Conservation (phyloP, 164 flowering plant genomes). For the Nymphaea colorata region DNA sequence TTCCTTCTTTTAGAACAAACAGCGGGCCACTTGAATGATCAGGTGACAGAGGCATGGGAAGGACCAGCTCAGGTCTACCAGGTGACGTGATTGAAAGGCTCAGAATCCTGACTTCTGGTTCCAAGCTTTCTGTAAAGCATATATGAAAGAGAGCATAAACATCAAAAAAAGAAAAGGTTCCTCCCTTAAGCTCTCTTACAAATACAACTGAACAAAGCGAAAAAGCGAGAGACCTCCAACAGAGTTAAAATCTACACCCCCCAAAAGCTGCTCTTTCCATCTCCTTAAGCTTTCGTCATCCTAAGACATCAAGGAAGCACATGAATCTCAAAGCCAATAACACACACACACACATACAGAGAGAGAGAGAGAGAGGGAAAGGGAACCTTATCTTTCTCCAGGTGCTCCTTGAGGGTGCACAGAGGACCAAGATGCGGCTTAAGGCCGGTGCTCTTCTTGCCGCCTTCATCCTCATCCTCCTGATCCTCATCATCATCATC, state of each 20-base stretch:
- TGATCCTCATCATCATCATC: constrained; percentile 35
- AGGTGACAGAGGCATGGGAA: constrained; percentile 34
- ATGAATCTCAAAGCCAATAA: background rate
- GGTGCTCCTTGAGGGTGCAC: constrained; percentile 52
- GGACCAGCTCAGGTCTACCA: constrained; percentile 39
- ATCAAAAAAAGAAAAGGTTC: too few relatives aligned
- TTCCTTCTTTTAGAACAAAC: constrained; percentile 62
- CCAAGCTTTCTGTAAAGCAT: constrained; percentile 32
- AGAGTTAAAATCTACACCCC: constrained; percentile 20
- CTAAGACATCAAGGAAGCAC: constrained; percentile 5
- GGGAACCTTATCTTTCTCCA: constrained; percentile 67
- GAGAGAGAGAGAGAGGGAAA: background rate
- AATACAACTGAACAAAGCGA: background rate
- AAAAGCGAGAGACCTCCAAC: constrained; percentile 18
- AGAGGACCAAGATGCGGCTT: constrained; percentile 63
- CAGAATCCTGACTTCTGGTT: constrained; percentile 46
- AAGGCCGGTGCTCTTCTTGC: constrained; percentile 1
- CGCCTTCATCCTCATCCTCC: constrained; percentile 31
- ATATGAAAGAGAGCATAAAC: background rate
- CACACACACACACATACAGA: background rate
- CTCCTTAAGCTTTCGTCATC: constrained; percentile 33
- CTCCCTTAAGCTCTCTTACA: too few relatives aligned
- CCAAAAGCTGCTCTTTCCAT: constrained; percentile 33
- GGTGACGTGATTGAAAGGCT: constrained; percentile 42
- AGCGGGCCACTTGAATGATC: constrained; percentile 26